phyloP scores from a whole-genome alignment of 2,329 filamentous ascomycete genomes.

The Immersiporthe knoxdaviesiana region DNA sequence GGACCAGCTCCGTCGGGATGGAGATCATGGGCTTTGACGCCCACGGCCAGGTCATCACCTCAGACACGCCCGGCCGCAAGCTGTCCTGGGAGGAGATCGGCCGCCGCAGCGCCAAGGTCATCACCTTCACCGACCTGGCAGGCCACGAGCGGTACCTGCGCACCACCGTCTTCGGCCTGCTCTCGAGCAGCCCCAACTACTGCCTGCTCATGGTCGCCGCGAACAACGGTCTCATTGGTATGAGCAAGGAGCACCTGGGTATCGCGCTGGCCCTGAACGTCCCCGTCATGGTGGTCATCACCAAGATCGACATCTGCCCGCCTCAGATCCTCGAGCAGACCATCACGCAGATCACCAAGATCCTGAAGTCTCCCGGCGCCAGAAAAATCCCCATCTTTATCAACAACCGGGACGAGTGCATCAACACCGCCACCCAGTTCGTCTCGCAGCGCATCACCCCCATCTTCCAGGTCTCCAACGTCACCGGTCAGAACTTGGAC shows the following conservation, averaged over 20 bases:
- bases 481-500: constrained; percentile 89
- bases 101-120: constrained; percentile 91
- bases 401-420: constrained; percentile 85
- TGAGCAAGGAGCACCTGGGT: constrained; percentile 97
- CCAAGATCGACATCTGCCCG: constrained; percentile 98
- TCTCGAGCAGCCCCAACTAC: constrained; percentile 96
- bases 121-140: constrained; percentile 92
- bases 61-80: constrained; percentile 77
- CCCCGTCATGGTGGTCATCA: constrained; percentile 95
- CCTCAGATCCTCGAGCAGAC: constrained; percentile 95
- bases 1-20: constrained; percentile 97
- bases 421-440: constrained; percentile 95
- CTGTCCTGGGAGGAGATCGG: constrained; percentile 98
- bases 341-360: constrained; percentile 85
- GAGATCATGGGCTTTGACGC: constrained; percentile 98
- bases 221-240: constrained; percentile 95
- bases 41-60: constrained; percentile 78
- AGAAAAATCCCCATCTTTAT: constrained; percentile 96
- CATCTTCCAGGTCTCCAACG: constrained; percentile 97
- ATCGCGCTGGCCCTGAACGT: constrained; percentile 95
- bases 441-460: constrained; percentile 94
- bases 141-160: constrained; percentile 94
- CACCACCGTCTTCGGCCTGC: constrained; percentile 92
- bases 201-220: constrained; percentile 98
- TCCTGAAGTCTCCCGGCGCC: constrained; percentile 90